Evolutionary conservation across 176 grass and related monocot species (phyloP), one percentile per base, ranked within the genome.

Genomic region (Aechmea fasciata): DNA sequence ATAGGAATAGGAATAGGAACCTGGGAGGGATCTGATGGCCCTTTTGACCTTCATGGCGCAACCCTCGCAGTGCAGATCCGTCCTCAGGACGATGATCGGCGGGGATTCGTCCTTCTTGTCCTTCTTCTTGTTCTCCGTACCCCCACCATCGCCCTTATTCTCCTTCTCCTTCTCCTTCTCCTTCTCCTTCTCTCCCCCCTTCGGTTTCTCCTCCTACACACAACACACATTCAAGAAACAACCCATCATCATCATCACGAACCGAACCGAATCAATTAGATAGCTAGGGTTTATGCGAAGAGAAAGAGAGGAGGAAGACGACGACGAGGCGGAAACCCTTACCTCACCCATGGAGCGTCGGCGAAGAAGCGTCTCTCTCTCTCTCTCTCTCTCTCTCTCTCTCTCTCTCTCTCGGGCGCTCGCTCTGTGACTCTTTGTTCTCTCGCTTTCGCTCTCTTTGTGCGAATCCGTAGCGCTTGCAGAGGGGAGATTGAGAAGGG

Each of bases 51-150:
- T 91, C 67, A 33, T 62, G 22, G 89, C 85, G 79, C 89, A 91
- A 9, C 89, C 89, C 49, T 85, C 84, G 79, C 88, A 91, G 73
- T 91, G 88, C 88, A 91, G 73, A 50, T 91, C 88, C 29, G 87
- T 73, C 82, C 87, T 91, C 14, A 91, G 72, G 8, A 84, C 81
- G 17, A 91, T 78, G 13, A 72, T 47, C 51, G 12, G 51, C 11
- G 71, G 73, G 29, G 18, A 68, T 4, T 71, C 69, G 59, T 85
- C 67, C 68, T 81, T 73, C 65, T 87, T 73, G 11, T 76, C 77
- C 7, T 41, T 76, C 1, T 19, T 67, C 47, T 2, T 63, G 4
- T 9, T 48, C 65, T 1, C 13, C 13, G 24, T 20, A 74, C 76
- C 79, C 17, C 55, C 41, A 48, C 55, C 41, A 48, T 77, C 77